phyloP scores from a whole-genome alignment of 345 rosid genomes.

The Salix suchowensis region DNA sequence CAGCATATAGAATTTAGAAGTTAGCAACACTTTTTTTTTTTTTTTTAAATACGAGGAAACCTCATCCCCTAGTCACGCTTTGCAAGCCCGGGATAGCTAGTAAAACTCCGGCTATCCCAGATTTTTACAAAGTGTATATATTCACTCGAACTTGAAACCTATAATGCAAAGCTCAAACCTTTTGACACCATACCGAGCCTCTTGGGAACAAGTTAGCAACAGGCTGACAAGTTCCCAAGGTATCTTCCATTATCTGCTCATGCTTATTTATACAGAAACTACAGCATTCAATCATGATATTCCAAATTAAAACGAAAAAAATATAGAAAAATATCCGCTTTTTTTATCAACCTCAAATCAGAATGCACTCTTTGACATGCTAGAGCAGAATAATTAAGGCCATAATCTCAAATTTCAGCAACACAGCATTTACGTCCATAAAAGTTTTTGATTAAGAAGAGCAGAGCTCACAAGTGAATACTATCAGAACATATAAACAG shows the following conservation, averaged over 20 bases:
- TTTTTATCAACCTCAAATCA: not conserved
- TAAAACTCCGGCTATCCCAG: too few relatives aligned
- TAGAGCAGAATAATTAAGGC: not conserved
- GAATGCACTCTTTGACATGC: not conserved
- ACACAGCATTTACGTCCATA: not conserved
- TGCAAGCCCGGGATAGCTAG: too few relatives aligned
- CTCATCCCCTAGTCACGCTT: too few relatives aligned
- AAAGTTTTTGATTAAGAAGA: not conserved
- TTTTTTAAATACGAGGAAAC: too few relatives aligned
- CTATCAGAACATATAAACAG: constrained; percentile 1
- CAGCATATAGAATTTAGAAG: too few relatives aligned
- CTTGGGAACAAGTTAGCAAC: not conserved
- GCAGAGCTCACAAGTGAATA: not conserved
- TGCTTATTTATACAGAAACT: not conserved
- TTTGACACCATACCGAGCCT: too few relatives aligned
- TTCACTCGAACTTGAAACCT: too few relatives aligned
- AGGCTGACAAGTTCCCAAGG: not conserved
- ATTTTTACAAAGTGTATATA: too few relatives aligned
- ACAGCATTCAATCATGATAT: not conserved
- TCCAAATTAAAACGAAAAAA: not conserved
- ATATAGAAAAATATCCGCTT: not conserved
- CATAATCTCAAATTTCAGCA: not conserved
- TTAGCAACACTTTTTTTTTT: too few relatives aligned
- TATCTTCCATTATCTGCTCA: not conserved
- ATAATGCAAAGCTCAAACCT: too few relatives aligned